Conservation (phyloP, 495 filamentous ascomycete genomes). For the Annulohypoxylon nitens region DNA sequence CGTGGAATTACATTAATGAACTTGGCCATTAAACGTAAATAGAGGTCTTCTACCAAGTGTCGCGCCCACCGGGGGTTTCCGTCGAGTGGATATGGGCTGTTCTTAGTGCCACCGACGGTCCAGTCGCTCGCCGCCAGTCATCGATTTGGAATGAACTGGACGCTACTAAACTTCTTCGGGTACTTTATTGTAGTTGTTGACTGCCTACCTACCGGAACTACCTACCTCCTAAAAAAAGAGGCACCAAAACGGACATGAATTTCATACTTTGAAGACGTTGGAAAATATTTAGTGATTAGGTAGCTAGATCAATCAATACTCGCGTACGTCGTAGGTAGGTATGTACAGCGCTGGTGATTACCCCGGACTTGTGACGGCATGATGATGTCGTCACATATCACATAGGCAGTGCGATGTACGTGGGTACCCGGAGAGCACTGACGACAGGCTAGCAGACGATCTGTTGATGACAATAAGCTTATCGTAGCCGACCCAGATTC, state of each 20-base stretch:
- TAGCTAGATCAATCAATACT: background rate
- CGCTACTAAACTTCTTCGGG: background rate
- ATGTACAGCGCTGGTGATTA: background rate
- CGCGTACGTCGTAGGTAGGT: background rate
- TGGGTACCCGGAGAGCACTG: background rate
- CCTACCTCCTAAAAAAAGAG: background rate
- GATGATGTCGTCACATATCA: conserved; percentile 37
- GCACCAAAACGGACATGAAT: background rate
- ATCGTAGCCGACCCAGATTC: conserved; percentile 46
- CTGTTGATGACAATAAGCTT: conserved; percentile 43
- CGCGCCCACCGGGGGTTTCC: conserved; percentile 22
- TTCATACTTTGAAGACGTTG: background rate
- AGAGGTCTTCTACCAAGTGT: conserved; percentile 7
- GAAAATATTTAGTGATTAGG: background rate
- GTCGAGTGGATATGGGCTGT: conserved; percentile 25
- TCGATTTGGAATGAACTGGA: background rate
- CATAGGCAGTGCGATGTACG: conserved; percentile 26
- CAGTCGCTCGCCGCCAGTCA: background rate
- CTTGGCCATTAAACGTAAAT: conserved; percentile 9
- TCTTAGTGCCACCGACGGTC: conserved; percentile 21
- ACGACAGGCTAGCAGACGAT: conserved; percentile 30
- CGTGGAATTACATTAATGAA: conserved; percentile 18
- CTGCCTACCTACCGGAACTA: background rate
- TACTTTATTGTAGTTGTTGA: background rate
- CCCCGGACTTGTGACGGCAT: conserved; percentile 16